These are phyloP conservation scores for Pythium apleroticum DNA, from an alignment of 352 stramenopile species.

Conservation along the genomic window DNA sequence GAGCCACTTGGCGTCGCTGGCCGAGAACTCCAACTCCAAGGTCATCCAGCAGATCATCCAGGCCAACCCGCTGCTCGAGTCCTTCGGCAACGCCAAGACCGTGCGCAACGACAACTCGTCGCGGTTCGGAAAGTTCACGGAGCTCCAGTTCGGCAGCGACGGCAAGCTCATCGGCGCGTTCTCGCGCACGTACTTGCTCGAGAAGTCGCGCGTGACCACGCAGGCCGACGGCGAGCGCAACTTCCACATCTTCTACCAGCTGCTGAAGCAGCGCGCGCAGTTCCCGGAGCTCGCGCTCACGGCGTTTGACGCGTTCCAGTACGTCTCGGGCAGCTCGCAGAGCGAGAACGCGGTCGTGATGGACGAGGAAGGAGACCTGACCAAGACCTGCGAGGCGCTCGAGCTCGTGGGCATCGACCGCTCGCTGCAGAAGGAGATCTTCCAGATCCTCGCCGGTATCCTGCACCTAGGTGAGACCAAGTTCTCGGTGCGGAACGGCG, in stretches of 20 bases:
- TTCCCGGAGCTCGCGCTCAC: conserved; percentile 64
- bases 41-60: conserved; percentile 84
- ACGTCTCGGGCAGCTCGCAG: conserved; percentile 43
- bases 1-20: conserved; percentile 79
- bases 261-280: conserved; percentile 38
- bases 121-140: conserved; percentile 57
- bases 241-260: conserved; percentile 87
- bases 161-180: conserved; percentile 71
- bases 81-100: conserved; percentile 74
- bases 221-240: conserved; percentile 69
- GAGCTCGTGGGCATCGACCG: conserved; percentile 48
- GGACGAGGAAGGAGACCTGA: conserved; percentile 67
- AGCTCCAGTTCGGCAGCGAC: conserved; percentile 54
- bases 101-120: conserved; percentile 52
- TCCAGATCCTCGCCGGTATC: conserved; percentile 86
- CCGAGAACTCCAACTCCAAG: conserved; percentile 60
- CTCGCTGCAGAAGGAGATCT: conserved; percentile 51
- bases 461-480: conserved; percentile 96
- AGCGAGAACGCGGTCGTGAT: conserved; percentile 33
- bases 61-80: conserved; percentile 82
- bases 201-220: conserved; percentile 89
- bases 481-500: conserved; percentile 79
- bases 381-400: conserved; percentile 81
- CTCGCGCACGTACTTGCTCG: conserved; percentile 90
- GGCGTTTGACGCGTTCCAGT: conserved; percentile 56